Conservation (phyloP, 2,329 filamentous ascomycete genomes). For the Sporothrix humicola region DNA sequence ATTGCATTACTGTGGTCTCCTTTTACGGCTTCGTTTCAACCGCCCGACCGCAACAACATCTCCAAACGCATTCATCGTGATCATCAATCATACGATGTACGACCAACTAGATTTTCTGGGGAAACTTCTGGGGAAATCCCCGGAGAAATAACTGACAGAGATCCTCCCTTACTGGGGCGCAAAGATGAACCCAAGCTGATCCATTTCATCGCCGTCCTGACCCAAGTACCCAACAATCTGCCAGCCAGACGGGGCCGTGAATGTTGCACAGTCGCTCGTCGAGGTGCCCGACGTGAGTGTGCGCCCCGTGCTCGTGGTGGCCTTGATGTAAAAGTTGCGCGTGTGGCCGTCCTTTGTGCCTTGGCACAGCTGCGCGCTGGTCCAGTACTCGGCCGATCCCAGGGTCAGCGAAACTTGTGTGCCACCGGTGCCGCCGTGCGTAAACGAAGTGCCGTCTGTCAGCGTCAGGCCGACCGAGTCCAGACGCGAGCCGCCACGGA, state of each 20-base stretch:
- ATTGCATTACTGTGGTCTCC: too few species aligned
- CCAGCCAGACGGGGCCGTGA: slow-evolving; percentile 55
- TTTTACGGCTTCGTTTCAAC: not conserved
- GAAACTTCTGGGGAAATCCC: too few species aligned
- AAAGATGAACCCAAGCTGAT: slow-evolving; percentile 58
- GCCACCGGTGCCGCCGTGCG: slow-evolving; percentile 62
- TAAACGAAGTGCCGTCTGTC: slow-evolving; percentile 54
- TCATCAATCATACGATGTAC: too few species aligned
- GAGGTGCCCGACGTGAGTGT: slow-evolving; percentile 52
- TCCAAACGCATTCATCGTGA: too few species aligned
- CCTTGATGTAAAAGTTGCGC: slow-evolving; percentile 62
- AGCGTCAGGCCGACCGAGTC: slow-evolving; percentile 58
- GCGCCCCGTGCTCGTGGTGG: slow-evolving; percentile 57
- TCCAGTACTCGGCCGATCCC: slow-evolving; percentile 56
- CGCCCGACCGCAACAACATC: too few species aligned
- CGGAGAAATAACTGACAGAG: too few species aligned
- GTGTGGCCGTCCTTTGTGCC: slow-evolving; percentile 53
- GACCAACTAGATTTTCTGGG: too few species aligned
- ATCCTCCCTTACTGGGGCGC: slow-evolving; percentile 47
- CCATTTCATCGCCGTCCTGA: slow-evolving; percentile 60
- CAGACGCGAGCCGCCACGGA: slow-evolving; percentile 56
- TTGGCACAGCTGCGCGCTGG: slow-evolving; percentile 56
- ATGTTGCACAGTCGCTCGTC: slow-evolving; percentile 55
- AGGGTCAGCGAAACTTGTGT: slow-evolving; percentile 51
- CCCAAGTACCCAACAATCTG: slow-evolving; percentile 61